Conservation (phyloP, 2,329 filamentous ascomycete species). For the Dothideomycetes sp. region DNA sequence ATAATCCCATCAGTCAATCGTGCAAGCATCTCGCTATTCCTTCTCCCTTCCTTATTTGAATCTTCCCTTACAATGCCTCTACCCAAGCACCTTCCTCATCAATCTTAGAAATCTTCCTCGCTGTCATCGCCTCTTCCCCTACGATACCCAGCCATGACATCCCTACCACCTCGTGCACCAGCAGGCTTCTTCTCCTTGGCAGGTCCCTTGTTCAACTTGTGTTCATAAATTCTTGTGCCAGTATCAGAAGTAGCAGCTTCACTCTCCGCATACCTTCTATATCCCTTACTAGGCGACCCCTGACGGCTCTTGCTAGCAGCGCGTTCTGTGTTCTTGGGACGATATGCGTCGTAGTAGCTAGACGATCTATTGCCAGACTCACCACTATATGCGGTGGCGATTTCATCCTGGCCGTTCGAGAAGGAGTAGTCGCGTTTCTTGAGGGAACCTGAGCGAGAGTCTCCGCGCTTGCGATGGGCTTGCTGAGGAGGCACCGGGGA, state of each 20-base stretch:
- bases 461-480: conserved; percentile 14
- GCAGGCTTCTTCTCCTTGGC: conserved; percentile 12
- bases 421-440: conserved; percentile 24
- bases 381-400: conserved; percentile 27
- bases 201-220: conserved; percentile 40
- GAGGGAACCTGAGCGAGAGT: conserved; percentile 18
- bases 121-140: conserved; percentile 39
- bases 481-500: conserved; percentile 13
- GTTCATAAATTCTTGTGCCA: conserved; percentile 45
- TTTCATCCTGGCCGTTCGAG: conserved; percentile 19
- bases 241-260: conserved; percentile 26
- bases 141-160: conserved; percentile 14
- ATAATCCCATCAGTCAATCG: no score
- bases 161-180: conserved; percentile 2
- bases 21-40: no score
- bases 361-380: conserved; percentile 13
- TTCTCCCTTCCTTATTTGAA: no score
- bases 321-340: conserved; percentile 13
- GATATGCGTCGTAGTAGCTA: conserved; percentile 25
- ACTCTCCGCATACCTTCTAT: conserved; percentile 20
- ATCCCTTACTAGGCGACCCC: background rate
- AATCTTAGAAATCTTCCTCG: conserved; percentile 20
- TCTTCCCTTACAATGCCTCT: no score
- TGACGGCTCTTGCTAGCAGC: background rate
- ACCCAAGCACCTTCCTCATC: no score